Conservation (phyloP, 1,139 yeast genomes). For the Sugiyamaella novakii region DNA sequence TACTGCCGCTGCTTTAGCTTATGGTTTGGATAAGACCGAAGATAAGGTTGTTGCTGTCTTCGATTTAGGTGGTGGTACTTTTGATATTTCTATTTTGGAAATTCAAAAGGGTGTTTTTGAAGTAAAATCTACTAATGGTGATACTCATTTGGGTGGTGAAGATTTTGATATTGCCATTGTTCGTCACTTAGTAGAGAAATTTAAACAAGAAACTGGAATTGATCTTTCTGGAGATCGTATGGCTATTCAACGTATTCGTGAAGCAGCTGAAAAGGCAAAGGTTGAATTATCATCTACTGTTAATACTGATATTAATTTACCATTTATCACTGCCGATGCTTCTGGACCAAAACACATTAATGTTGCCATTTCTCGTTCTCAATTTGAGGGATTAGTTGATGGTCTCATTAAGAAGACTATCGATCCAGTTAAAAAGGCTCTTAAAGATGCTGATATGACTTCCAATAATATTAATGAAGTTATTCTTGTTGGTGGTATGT, state of each 20-base stretch:
- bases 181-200: slow-evolving; percentile 85
- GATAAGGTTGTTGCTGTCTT: slow-evolving; percentile 76
- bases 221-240: slow-evolving; percentile 90
- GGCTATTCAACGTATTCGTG: slow-evolving; percentile 99
- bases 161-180: slow-evolving; percentile 79
- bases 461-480: slow-evolving; percentile 92
- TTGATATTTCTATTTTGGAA: slow-evolving; percentile 81
- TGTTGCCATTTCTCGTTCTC: slow-evolving; percentile 89
- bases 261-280: slow-evolving; percentile 99
- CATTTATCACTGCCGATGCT: slow-evolving; percentile 93
- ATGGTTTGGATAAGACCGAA: slow-evolving; percentile 87
- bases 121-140: slow-evolving; percentile 87
- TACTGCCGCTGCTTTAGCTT: slow-evolving; percentile 98
- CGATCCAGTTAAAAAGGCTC: slow-evolving; percentile 97
- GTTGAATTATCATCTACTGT: slow-evolving; percentile 94
- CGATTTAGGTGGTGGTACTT: slow-evolving; percentile 90
- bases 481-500: slow-evolving; percentile 99
- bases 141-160: slow-evolving; percentile 90
- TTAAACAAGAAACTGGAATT: slow-evolving; percentile 90
- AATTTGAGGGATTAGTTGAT: slow-evolving; percentile 89
- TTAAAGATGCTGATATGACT: slow-evolving; percentile 89
- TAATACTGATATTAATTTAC: slow-evolving; percentile 92
- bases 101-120: slow-evolving; percentile 88
- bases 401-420: slow-evolving; percentile 88
- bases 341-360: slow-evolving; percentile 98